Base-by-base conservation (phyloP, 306 rosid species). In the Casuarina equisetifolia region DNA sequence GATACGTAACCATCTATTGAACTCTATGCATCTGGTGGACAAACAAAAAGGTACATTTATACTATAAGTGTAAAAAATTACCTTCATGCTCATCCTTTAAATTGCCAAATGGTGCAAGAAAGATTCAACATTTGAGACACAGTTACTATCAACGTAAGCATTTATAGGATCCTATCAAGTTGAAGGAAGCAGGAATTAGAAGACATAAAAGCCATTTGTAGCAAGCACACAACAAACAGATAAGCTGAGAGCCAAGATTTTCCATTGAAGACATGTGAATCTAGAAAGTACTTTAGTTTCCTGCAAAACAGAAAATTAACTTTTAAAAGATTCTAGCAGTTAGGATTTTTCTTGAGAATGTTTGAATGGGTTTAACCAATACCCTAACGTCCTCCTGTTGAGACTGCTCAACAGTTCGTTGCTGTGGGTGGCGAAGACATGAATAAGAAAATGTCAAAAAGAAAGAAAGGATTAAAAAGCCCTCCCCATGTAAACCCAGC, bases 21-120 rank as follows among this genome's bases (percentile, higher is more conserved):
- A 61, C 35, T 11, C 16, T 10, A 32, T 4, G 49, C 9, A 62
- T 35, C 19, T 17, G 17, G 16, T 17, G 50, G 42, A 67, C 35
- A 67, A 42, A n/a, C 35, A 15, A 67, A 7, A 36, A 36, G 36
- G 15, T 62, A 36, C 17, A 51, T 35, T 70, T 20, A 42, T 13
- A n/a, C 50, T 4, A 19, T 2, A 61, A 69, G 32, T 48, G 68
- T 57, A 10, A 70, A 80, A 35, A 70, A 62, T 73, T 82, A 88
- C 92, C 88, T 70, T 76, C 69, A 19, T 74, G 75, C 39, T 73
- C 84, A 32, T 52, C 83, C 72, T 78, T 86, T 81, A 43, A 78
- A 86, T 68, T 77, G 69, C 76, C 70, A 79, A 78, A 85, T 80
- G 72, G 54, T 87, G 81, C 71, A 82, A 64, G 66, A 75, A 73